Conservation (phyloP, 1,139 yeast species). For the Kodamaea anthophila region DNA sequence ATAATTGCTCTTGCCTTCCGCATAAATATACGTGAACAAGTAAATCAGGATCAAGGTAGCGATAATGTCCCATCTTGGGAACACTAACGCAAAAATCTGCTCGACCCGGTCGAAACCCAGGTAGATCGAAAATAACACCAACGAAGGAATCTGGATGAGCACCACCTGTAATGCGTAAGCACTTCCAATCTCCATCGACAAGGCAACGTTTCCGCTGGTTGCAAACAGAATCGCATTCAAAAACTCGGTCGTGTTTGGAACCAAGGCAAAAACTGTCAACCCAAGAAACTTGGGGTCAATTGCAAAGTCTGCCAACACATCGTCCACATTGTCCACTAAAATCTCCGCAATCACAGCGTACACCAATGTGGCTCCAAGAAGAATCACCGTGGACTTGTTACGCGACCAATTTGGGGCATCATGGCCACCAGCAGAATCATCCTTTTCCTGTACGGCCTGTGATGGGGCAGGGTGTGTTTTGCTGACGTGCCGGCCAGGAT, state of each 20-base stretch:
- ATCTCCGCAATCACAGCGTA: slow-evolving; percentile 95
- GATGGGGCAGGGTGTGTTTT: slow-evolving; percentile 8
- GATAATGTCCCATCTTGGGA: slow-evolving; percentile 93
- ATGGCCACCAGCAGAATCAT: slow-evolving; percentile 59
- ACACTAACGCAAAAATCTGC: slow-evolving; percentile 73
- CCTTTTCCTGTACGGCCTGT: too few relatives aligned
- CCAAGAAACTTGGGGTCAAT: slow-evolving; percentile 89
- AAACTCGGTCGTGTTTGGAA: slow-evolving; percentile 95
- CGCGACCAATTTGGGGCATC: slow-evolving; percentile 98
- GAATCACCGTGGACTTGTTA: slow-evolving; percentile 74
- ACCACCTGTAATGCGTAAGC: slow-evolving; percentile 98
- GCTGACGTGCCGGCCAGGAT: not conserved
- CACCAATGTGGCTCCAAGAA: slow-evolving; percentile 75
- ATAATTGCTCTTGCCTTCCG: slow-evolving; percentile 94
- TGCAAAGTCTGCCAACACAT: slow-evolving; percentile 69
- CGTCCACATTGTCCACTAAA: slow-evolving; percentile 88
- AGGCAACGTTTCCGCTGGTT: slow-evolving; percentile 88
- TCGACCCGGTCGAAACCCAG: slow-evolving; percentile 30
- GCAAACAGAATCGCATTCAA: slow-evolving; percentile 97
- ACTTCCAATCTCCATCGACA: slow-evolving; percentile 96
- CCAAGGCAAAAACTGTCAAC: slow-evolving; percentile 87
- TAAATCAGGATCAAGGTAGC: slow-evolving; percentile 84
- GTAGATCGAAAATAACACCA: slow-evolving; percentile 70
- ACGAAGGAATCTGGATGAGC: slow-evolving; percentile 84
- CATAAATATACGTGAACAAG: slow-evolving; percentile 86